Base-by-base conservation (phyloP, 495 filamentous ascomycete genomes). In the Daldinia bambusicola region DNA sequence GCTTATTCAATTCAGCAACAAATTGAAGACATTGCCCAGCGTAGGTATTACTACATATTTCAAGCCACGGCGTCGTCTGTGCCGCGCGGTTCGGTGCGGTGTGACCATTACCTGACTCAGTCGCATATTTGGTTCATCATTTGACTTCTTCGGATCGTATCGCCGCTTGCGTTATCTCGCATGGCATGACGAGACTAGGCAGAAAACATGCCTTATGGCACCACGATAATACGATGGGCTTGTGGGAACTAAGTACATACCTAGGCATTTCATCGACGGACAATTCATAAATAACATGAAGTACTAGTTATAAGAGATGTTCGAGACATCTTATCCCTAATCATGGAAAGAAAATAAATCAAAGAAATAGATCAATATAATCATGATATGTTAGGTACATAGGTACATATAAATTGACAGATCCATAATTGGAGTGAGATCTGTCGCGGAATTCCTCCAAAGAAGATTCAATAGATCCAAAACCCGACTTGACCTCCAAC, bases 91-190 rank as follows among this genome's bases (percentile, higher is more conserved):
- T 55, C 26, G 32, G 20, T 12, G 14, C 26, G 9, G 59, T 61
- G 32, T 34, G 32, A 40, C 53, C 22, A 57, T 57, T 51, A 26
- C 43, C 38, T 69, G 66, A 69, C 66, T 63, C 59, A 58, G 43
- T 56, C 59, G 59, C 62, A 62, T 63, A 60, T 60, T 59, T 32
- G 56, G 20, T 41, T 59, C 36, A 55, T 34, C 16, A 51, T 61
- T 61, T 48, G 58, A 61, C 48, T 26, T 41, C 22, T 36, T 61
- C 37, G 26, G 34, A 67, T 48, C 50, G 40, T 40, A 57, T 45
- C 31, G 40, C 32, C 50, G 50, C 18, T 48, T 43, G 58, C 43
- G 55, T 41, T 59, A 61, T 61, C 48, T 48, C 16, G 13, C 55
- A 57, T 57, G 18, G 13, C 55, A 57, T 57, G 18, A 30, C 30